Conservation (phyloP, 2,329 filamentous ascomycete genomes). For the Epichloe coenophiala region DNA sequence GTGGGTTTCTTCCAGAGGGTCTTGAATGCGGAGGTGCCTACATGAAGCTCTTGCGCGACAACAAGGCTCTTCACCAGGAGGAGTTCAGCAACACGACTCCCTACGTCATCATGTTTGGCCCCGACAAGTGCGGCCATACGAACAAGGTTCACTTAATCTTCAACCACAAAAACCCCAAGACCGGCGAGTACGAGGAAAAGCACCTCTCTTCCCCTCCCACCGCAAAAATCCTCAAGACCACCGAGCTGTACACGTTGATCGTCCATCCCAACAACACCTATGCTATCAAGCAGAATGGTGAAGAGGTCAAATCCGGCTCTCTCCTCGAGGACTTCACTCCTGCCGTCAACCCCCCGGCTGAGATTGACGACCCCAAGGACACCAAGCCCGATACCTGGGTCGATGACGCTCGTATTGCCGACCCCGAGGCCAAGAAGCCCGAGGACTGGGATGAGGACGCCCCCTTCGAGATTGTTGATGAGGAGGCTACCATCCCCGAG, state of each 20-base stretch:
- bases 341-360: conserved; percentile 82
- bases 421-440: conserved; percentile 89
- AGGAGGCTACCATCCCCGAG: conserved; percentile 79
- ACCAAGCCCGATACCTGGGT: conserved; percentile 93
- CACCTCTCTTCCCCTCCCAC: conserved; percentile 75
- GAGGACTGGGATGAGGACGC: conserved; percentile 99
- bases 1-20: conserved; percentile 46
- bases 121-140: conserved; percentile 96
- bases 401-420: conserved; percentile 78
- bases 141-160: conserved; percentile 99
- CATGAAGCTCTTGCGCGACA: conserved; percentile 96
- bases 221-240: conserved; percentile 81
- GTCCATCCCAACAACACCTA: conserved; percentile 95
- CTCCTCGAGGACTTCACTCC: conserved; percentile 90
- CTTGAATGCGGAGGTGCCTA: conserved; percentile 98
- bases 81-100: conserved; percentile 94
- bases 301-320: conserved; percentile 75
- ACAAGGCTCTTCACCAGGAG: conserved; percentile 89
- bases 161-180: conserved; percentile 99
- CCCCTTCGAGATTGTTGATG: conserved; percentile 88
- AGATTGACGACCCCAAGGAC: conserved; percentile 92
- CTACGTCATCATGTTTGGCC: conserved; percentile 99
- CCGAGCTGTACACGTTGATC: conserved; percentile 90
- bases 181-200: conserved; percentile 99
- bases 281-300: conserved; percentile 81